phyloP scores from a whole-genome alignment of 805 yeast genomes.

The Myxozyma nipponensis region DNA sequence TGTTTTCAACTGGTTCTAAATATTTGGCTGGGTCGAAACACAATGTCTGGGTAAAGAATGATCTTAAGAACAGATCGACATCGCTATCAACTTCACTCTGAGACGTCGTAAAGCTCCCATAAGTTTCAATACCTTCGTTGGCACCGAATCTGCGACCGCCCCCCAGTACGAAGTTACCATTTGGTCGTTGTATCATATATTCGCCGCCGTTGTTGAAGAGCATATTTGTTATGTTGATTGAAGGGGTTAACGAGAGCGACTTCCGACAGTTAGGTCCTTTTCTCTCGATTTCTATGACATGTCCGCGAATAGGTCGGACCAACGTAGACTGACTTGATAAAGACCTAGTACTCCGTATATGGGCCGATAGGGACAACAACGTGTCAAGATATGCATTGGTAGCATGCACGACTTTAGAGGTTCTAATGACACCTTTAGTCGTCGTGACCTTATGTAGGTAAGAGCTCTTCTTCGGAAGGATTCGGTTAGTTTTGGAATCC shows the following conservation, averaged over 20 bases:
- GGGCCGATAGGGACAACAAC: conserved; percentile 13
- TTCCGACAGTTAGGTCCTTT: neutral
- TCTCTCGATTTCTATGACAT: conserved; percentile 27
- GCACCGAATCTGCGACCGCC: conserved; percentile 28
- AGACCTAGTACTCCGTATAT: conserved; percentile 4
- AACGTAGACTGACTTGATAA: neutral
- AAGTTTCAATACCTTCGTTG: conserved; percentile 8
- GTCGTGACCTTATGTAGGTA: conserved; percentile 32
- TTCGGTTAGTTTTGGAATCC: conserved; percentile 10
- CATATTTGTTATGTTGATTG: conserved; percentile 20
- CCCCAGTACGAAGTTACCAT: conserved; percentile 29
- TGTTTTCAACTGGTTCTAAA: conserved; percentile 19
- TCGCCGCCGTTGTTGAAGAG: conserved; percentile 21
- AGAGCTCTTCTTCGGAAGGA: conserved; percentile 11
- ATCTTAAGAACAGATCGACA: conserved; percentile 32
- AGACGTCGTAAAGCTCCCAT: neutral
- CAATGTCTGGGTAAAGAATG: conserved; percentile 19
- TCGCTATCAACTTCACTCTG: conserved; percentile 33
- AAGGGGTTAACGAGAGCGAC: conserved; percentile 12
- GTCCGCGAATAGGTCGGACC: conserved; percentile 34
- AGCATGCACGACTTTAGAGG: conserved; percentile 40
- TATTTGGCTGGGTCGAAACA: conserved; percentile 36
- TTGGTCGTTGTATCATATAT: conserved; percentile 23
- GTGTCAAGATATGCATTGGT: conserved; percentile 38
- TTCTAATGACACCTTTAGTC: conserved; percentile 34